Conservation (phyloP, 192 early-diverging fungal genomes). For the Coemansia sp. region DNA sequence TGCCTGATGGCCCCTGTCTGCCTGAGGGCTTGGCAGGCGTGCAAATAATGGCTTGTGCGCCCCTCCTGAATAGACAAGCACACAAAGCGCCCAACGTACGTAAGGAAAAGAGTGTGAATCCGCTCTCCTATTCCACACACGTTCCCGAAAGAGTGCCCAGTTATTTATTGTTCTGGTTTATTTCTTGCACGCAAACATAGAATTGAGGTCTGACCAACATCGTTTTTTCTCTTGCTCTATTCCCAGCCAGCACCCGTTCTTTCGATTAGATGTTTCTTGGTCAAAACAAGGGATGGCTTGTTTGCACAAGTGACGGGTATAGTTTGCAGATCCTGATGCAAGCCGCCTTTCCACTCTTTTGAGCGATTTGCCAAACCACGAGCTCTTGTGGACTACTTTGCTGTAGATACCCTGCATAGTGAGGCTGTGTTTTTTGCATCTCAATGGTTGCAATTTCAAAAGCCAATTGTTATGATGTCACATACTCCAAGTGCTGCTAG, state of each 20-base stretch:
- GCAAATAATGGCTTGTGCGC: neutral
- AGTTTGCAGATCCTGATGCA: neutral
- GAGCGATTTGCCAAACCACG: neutral
- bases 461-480: neutral
- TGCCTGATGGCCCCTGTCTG: too few species aligned
- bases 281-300: neutral
- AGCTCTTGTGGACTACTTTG: neutral
- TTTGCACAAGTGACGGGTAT: neutral
- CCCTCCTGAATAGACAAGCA: neutral
- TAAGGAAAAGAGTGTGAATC: constrained; percentile 3
- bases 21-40: neutral
- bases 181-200: neutral
- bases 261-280: neutral
- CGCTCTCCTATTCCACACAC: neutral
- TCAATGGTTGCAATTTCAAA: neutral
- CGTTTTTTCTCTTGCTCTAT: neutral
- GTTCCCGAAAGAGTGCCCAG: neutral
- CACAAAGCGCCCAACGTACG: neutral
- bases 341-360: neutral
- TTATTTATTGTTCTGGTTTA: neutral
- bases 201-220: neutral
- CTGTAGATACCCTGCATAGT: neutral
- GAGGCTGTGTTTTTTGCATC: neutral
- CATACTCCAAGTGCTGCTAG: neutral
- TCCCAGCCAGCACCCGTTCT: neutral